phyloP scores from a whole-genome alignment of 805 yeast species.

The Wickerhamiella lipophila region DNA sequence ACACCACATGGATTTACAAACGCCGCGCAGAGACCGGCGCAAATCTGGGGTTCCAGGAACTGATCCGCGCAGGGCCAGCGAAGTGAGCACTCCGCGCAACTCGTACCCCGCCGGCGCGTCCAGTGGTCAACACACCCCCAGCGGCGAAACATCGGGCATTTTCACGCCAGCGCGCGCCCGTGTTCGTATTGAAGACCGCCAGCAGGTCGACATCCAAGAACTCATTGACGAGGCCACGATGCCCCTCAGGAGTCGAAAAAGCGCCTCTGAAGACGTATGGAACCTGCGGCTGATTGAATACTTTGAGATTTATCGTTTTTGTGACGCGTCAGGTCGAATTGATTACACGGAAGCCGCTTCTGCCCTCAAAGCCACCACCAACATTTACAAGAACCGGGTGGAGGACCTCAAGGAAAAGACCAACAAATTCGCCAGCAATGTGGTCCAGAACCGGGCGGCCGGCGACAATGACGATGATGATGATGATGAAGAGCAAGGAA shows the following conservation, averaged over 20 bases:
- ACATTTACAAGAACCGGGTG: constrained; percentile 79
- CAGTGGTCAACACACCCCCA: background rate
- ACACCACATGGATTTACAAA: background rate
- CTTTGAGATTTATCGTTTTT: constrained; percentile 67
- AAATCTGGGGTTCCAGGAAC: background rate
- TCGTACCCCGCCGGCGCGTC: background rate
- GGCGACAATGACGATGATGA: constrained; percentile 15
- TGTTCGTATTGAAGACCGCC: background rate
- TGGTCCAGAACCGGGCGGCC: constrained; percentile 25
- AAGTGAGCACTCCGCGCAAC: background rate
- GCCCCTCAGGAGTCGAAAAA: background rate
- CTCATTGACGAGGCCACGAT: background rate
- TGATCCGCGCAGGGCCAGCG: background rate
- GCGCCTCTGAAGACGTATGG: constrained; percentile 56
- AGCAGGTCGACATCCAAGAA: background rate
- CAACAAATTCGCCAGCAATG: constrained; percentile 66
- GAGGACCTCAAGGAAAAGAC: constrained; percentile 89
- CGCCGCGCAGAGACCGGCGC: background rate
- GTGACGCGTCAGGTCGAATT: constrained; percentile 58
- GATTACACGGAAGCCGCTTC: constrained; percentile 87
- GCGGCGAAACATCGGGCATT: background rate
- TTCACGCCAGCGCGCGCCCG: background rate
- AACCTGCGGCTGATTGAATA: constrained; percentile 82
- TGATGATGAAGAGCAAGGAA: constrained; percentile 21
- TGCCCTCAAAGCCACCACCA: constrained; percentile 87